Base-by-base conservation (phyloP, 1,284 basidiomycete species). In the Tilletiaria anomala region DNA sequence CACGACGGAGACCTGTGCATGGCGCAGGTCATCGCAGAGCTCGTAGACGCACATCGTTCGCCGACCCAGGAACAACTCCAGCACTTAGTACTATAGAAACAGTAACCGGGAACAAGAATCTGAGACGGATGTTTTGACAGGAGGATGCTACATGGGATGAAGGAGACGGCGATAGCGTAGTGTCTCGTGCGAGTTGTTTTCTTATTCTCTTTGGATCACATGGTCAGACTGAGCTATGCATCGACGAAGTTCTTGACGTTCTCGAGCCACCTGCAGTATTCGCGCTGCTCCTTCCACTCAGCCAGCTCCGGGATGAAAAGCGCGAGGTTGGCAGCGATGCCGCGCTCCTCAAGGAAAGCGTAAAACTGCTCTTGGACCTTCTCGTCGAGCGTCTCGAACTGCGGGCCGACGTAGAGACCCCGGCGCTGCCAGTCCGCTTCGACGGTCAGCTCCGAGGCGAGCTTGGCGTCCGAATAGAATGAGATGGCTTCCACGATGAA, bases 341-440 rank as follows among this genome's bases (percentile, higher is more conserved):
- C 88, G 44, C 91, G 78, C 72, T 91, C 86, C 49, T 76, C 74
- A 40, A 91, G 72, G 74, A 73, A 91, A 60, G 75, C 73, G 61
- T 84, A 79, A 61, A 91, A 85, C 64, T 83, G 79, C 47, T 82
- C 79, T 71, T 96, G 91, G 8, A 97, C 77, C 5, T 69, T 68
- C 23, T 81, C 74, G 65, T 96, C 91, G 36, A 96, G 78, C 40
- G 87, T 84, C 48, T 91, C 85, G 62, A 94, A 96, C 71, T 79
- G 78, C 42, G 89, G 89, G 3, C 89, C 89, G 65, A 93, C 79
- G 74, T 93, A 96, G 54, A 82, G 71, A 6, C 83, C 85, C 33
- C 88, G 77, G 40, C 89, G 78, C 64, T 81, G 80, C 84, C 84
- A 94, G 71, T 94, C 89, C 11, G 82, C 82, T 51, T 94, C 87